Conservation (phyloP, 2,329 filamentous ascomycete species). For the Paracamarosporium sp. region DNA sequence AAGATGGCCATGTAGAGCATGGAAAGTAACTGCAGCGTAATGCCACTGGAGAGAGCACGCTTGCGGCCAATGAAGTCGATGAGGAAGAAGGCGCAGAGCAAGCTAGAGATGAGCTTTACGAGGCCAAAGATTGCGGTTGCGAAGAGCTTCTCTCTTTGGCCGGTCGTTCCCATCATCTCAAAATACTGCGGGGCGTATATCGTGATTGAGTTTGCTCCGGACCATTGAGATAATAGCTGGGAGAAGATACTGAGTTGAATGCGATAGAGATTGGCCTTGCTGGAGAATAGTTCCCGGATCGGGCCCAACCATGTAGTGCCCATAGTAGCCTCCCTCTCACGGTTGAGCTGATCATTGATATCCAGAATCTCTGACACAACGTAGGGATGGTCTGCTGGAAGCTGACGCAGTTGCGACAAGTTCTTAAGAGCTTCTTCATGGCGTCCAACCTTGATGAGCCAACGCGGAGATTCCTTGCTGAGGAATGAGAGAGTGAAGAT, state of each 20-base stretch:
- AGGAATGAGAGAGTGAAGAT: slow-evolving; percentile 75
- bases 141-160: slow-evolving; percentile 72
- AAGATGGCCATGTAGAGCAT: slow-evolving; percentile 64
- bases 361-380: slow-evolving; percentile 66
- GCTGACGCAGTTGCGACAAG: slow-evolving; percentile 65
- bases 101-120: slow-evolving; percentile 71
- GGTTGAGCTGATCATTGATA: slow-evolving; percentile 71
- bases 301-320: slow-evolving; percentile 70
- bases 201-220: slow-evolving; percentile 75
- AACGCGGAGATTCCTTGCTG: slow-evolving; percentile 74
- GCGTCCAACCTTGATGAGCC: slow-evolving; percentile 69
- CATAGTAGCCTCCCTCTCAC: slow-evolving; percentile 74
- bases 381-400: slow-evolving; percentile 66
- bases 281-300: slow-evolving; percentile 71
- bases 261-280: slow-evolving; percentile 74
- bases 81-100: slow-evolving; percentile 77
- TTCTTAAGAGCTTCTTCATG: slow-evolving; percentile 63
- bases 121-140: slow-evolving; percentile 79
- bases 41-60: slow-evolving; percentile 57
- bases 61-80: slow-evolving; percentile 82
- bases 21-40: slow-evolving; percentile 55
- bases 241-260: slow-evolving; percentile 72
- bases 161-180: slow-evolving; percentile 71
- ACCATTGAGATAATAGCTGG: slow-evolving; percentile 78
- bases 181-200: slow-evolving; percentile 80